Conservation (phyloP, 2,329 filamentous ascomycete genomes). For the Volutella citrinella region DNA sequence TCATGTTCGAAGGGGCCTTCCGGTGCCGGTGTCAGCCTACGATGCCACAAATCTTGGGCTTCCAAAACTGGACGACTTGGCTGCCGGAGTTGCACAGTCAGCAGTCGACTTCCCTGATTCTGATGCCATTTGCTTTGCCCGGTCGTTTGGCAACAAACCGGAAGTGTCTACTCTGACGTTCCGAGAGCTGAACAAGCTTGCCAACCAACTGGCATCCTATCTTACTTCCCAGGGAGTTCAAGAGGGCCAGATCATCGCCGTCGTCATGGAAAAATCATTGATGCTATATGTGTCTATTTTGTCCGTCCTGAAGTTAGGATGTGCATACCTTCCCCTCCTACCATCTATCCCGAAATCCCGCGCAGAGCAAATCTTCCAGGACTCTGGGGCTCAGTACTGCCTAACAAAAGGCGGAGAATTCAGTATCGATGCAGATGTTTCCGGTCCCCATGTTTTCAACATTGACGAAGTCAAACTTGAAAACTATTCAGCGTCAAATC, state of each 20-base stretch:
- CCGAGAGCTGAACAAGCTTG: slow-evolving; percentile 55
- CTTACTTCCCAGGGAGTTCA: slow-evolving; percentile 46
- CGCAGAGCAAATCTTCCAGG: slow-evolving; percentile 57
- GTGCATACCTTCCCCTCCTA: slow-evolving; percentile 76
- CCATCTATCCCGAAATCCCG: slow-evolving; percentile 66
- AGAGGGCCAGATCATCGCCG: slow-evolving; percentile 61
- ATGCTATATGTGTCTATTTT: slow-evolving; percentile 72
- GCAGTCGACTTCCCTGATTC: slow-evolving; percentile 47
- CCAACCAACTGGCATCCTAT: slow-evolving; percentile 60
- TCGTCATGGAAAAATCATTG: slow-evolving; percentile 75
- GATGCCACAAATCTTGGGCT: slow-evolving; percentile 39
- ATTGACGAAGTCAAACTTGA: slow-evolving; percentile 28
- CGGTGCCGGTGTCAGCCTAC: slow-evolving; percentile 43
- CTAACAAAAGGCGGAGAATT: no score
- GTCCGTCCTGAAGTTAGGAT: slow-evolving; percentile 70
- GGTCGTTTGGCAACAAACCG: slow-evolving; percentile 22
- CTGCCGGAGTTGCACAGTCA: slow-evolving; percentile 51
- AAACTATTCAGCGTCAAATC: slow-evolving; percentile 33
- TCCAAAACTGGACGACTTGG: slow-evolving; percentile 41
- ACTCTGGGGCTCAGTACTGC: slow-evolving; percentile 51
- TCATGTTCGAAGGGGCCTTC: slow-evolving; percentile 20
- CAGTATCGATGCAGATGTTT: no score
- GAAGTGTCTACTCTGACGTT: slow-evolving; percentile 57
- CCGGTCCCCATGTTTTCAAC: slow-evolving; percentile 29
- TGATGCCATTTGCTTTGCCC: slow-evolving; percentile 63